Conservation (phyloP, 257 asterid species). For the Solanum bukasovii region DNA sequence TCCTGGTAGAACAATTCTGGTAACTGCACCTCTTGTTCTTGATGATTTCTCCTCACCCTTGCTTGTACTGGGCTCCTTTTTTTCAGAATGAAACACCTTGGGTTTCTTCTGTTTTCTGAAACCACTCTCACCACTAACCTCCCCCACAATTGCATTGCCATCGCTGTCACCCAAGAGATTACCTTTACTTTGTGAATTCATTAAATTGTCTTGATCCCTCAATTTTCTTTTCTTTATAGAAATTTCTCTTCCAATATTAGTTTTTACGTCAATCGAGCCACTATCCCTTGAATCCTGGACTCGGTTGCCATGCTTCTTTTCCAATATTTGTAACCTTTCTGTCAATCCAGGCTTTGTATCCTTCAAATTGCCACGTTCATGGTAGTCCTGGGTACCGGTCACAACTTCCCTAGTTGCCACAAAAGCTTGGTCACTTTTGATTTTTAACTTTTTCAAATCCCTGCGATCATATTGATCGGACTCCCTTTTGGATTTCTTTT, state of each 20-base stretch:
- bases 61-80: conserved; percentile 26
- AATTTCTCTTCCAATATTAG: conserved; percentile 14
- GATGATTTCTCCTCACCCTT: conserved; percentile 14
- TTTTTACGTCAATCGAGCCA: conserved; percentile 16
- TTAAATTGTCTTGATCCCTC: conserved; percentile 26
- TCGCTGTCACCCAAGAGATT: conserved; percentile 21
- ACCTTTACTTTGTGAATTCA: conserved; percentile 16
- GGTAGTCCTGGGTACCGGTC: conserved; percentile 28
- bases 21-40: conserved; percentile 19
- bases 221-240: conserved; percentile 49
- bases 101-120: conserved; percentile 40
- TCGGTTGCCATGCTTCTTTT: conserved; percentile 21
- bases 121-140: conserved; percentile 34
- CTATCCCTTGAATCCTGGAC: conserved; percentile 25
- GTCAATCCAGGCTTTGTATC: conserved; percentile 22
- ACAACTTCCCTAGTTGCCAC: conserved; percentile 22
- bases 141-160: conserved; percentile 19
- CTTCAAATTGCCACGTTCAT: conserved; percentile 9
- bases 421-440: conserved; percentile 23
- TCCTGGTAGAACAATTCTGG: conserved; percentile 18
- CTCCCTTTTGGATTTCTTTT: conserved; percentile 42
- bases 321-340: conserved; percentile 22
- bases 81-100: conserved; percentile 36
- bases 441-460: conserved; percentile 29
- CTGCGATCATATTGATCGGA: conserved; percentile 28